Evolutionary conservation across 164 flowering plant species (phyloP).

Genomic region (Nelumbo lutea): DNA sequence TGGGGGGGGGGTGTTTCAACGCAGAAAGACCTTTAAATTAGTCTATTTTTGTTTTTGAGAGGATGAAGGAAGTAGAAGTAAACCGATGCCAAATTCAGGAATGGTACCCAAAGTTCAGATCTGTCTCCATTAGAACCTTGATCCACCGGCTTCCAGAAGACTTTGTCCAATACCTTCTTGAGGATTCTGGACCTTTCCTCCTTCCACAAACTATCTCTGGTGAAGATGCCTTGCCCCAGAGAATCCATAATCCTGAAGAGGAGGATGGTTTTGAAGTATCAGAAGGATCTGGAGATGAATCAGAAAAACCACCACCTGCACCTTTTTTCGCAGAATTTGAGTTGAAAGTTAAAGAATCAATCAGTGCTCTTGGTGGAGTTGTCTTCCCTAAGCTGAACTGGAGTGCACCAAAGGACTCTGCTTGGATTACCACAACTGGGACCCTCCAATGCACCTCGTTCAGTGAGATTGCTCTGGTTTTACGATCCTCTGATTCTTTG

Average conservation of each 20-base stretch:
- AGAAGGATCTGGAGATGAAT: slow-evolving; percentile 68
- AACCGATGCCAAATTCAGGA: slow-evolving; percentile 85
- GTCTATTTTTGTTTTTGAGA: too few species aligned
- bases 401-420: slow-evolving; percentile 92
- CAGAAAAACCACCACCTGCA: slow-evolving; percentile 42
- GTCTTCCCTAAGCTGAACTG: slow-evolving; percentile 90
- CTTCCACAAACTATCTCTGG: slow-evolving; percentile 64
- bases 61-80: slow-evolving; percentile 67
- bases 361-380: slow-evolving; percentile 67
- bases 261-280: slow-evolving; percentile 56
- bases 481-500: slow-evolving; percentile 70
- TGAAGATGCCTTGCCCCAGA: slow-evolving; percentile 77
- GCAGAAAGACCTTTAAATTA: too few species aligned
- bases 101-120: slow-evolving; percentile 86
- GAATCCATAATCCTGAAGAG: slow-evolving; percentile 60
- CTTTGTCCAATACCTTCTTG: slow-evolving; percentile 69
- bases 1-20: too few species aligned
- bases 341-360: slow-evolving; percentile 52
- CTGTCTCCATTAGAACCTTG: slow-evolving; percentile 58
- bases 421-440: slow-evolving; percentile 82
- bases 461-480: slow-evolving; percentile 72
- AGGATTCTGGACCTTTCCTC: slow-evolving; percentile 75
- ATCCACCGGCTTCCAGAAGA: slow-evolving; percentile 79
- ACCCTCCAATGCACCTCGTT: slow-evolving; percentile 63
- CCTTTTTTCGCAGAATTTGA: slow-evolving; percentile 84